These are phyloP conservation scores for Pseudozyma pruni DNA, from an alignment of 1,284 basidiomycete genomes.

Conservation along the genomic window DNA sequence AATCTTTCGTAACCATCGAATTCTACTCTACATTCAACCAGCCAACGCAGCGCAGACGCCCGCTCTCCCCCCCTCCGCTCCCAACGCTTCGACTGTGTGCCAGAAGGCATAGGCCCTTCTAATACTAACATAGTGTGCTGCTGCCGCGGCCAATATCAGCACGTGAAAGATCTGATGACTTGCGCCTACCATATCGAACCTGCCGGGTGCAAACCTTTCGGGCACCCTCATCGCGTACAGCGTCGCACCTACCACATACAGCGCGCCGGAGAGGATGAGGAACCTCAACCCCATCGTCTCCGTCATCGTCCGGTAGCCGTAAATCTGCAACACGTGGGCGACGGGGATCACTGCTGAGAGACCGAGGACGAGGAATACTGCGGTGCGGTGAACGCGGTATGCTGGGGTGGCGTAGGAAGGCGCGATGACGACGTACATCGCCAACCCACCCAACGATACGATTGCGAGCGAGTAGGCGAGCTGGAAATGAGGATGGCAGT, in stretches of 20 bases:
- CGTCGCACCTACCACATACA: slow-evolving; percentile 59
- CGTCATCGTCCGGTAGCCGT: slow-evolving; percentile 66
- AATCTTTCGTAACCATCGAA: background rate
- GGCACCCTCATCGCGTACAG: slow-evolving; percentile 79
- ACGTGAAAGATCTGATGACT: slow-evolving; percentile 75
- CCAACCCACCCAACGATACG: slow-evolving; percentile 74
- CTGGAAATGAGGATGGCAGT: slow-evolving; percentile 59
- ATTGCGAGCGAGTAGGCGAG: slow-evolving; percentile 70
- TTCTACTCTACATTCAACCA: background rate
- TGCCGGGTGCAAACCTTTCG: slow-evolving; percentile 80
- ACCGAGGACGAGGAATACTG: slow-evolving; percentile 83
- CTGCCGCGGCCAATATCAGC: slow-evolving; percentile 80
- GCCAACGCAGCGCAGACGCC: slow-evolving; percentile 50
- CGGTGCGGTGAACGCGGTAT: slow-evolving; percentile 81
- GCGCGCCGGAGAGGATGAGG: slow-evolving; percentile 47
- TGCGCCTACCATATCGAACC: slow-evolving; percentile 78
- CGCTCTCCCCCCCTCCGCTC: slow-evolving; percentile 7
- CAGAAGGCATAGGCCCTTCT: slow-evolving; percentile 61
- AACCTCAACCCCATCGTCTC: slow-evolving; percentile 59
- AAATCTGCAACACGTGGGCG: slow-evolving; percentile 73
- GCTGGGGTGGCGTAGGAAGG: slow-evolving; percentile 81
- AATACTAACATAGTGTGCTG: slow-evolving; percentile 75
- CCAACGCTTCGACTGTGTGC: slow-evolving; percentile 58
- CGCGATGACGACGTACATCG: slow-evolving; percentile 80
- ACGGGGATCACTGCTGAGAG: slow-evolving; percentile 79